Evolutionary conservation across 148 eudicot genomes (phyloP), one percentile per base, ranked within the genome.

Genomic region (Spergularia marina): DNA sequence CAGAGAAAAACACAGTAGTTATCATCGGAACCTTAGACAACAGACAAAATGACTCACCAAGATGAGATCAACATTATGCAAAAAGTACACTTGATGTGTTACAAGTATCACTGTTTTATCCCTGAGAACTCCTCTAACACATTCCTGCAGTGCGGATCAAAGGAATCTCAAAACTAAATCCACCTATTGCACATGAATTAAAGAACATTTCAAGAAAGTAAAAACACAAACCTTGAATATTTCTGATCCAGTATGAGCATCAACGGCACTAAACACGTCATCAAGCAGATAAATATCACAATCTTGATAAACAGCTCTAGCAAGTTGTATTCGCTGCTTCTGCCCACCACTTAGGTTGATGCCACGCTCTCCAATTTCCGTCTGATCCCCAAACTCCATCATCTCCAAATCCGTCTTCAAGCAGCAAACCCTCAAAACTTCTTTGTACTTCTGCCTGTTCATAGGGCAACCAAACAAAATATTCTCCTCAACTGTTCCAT

Each of bases 271-370:
- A 66, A 95, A 91, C 13, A 95, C 88, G 78, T 95, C 99, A 82
- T 95, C 99, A 67, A 95, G 97, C 30, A 95, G 84, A 84, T 95
- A 95, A 6, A 95, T 88, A 74, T 92, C 98, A 68, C 90, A 92
- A 72, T 92, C 94, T 83, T 95, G 98, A 83, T 92, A 95, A 44
- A 95, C 94, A 74, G 99, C 99, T 75, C 99, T 77, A 18, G 99
- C 99, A 13, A 95, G 97, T 64, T 95, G 99, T 70, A 92, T 89
- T 25, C 97, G 73, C 78, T 95, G 99, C 83, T 95, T 95, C 74
- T 95, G 99, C n/a, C 99, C 99, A 57, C 97, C 97, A 72, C 99
- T 95, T 49, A 95, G 90, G 73, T 95, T 95, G 75, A 95, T 95
- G 16, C 97, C 99, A 55, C 97, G 97, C 78, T 95, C 99, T 70